Conservation (phyloP, 176 grass and related monocot genomes). For the Oryza australiensis region DNA sequence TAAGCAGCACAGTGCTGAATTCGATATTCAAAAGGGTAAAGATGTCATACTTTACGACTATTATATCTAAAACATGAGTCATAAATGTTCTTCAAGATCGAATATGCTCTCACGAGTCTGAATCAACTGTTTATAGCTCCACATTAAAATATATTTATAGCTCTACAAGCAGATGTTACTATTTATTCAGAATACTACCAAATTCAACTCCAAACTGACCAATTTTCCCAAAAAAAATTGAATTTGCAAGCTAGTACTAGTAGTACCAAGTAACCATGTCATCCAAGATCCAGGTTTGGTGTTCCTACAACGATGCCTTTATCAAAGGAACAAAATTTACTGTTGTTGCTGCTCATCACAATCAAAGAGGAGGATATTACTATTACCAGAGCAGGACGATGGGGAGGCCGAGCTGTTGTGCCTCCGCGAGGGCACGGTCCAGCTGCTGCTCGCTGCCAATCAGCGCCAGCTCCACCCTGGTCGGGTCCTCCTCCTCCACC, state of each 20-base stretch:
- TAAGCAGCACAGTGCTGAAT: no score
- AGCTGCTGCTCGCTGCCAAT: slow-evolving; percentile 72
- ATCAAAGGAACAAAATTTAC: not conserved
- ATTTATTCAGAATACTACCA: not conserved
- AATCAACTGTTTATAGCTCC: no score
- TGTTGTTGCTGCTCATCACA: not conserved
- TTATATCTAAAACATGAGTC: no score
- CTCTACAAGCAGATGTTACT: no score
- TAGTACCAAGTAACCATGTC: no score
- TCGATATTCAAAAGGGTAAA: no score
- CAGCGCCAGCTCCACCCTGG: slow-evolving; percentile 57
- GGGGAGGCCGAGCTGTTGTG: slow-evolving; percentile 56
- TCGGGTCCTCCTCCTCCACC: slow-evolving; percentile 31
- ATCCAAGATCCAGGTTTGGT: no score
- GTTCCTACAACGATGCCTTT: not conserved
- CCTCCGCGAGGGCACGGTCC: slow-evolving; percentile 60
- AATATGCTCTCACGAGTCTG: no score
- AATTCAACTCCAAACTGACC: not conserved
- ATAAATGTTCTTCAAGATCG: no score
- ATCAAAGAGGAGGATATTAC: not conserved
- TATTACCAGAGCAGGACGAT: slow-evolving; percentile 72
- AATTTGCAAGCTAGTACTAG: not conserved
- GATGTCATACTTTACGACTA: no score
- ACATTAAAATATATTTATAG: no score
- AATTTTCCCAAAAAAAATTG: not conserved